Base-by-base conservation (phyloP, 805 yeast genomes). In the Metschnikowia noctiluminum region DNA sequence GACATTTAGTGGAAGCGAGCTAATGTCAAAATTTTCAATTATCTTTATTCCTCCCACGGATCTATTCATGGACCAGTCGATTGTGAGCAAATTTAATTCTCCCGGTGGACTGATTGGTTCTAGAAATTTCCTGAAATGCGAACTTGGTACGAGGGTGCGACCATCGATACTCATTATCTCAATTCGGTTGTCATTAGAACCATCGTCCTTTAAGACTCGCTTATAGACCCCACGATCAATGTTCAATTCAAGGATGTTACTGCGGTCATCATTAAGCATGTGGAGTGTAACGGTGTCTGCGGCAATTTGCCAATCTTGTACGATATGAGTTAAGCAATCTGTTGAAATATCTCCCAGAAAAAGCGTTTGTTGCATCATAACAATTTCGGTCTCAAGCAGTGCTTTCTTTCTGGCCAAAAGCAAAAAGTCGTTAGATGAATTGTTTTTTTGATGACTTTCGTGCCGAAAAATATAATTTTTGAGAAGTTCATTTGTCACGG, bases 391-490 rank as follows among this genome's bases (percentile, higher is more conserved):
- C 28, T 54, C 44, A 12, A 74, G 58, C 48, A 58, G 71, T 56
- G 53, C 73, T 69, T 52, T 57, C 37, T 68, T 68, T 14, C 55
- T 39, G 48, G 62, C 49, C 64, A 75, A 64, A 36, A 68, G 59
- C n/a, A 70, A 61, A 49, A 73, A 63, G 45, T 80, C 78, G 43
- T 71, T 71, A 45, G 70, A 63, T 12, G 74, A 76, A 35, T 74
- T 77, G 50, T 81, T 83, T 46, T 76, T 76, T 38, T 83, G 62
- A 4, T 76, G 61, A 3, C 66, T 67, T 51, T 44, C 40, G 26
- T 79, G 77, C 42, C 82, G 73, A 55, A 78, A 78, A 15, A 68
- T 65, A 53, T 78, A 74, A 58, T 80, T 81, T 15, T 70, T 66
- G 36, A 73, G 66, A 42, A 85, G 65, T 5, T 61, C 56, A 3